phyloP scores from a whole-genome alignment of 768 basidiomycete species.

The Boletales sp. region DNA sequence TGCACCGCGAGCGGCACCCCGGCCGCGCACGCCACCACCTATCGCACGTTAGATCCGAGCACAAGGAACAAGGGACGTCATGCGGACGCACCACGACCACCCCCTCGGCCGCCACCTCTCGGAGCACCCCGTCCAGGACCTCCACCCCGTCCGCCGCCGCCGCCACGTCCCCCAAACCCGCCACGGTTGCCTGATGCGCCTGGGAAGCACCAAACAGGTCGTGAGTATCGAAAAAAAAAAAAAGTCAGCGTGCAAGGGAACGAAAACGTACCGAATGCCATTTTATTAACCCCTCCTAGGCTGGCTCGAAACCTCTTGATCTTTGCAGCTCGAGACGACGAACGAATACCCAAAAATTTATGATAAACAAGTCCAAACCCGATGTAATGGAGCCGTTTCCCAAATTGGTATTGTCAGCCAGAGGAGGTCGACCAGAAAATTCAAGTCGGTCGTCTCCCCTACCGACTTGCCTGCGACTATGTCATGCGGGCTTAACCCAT shows the following conservation, averaged over 20 bases:
- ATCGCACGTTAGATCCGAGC: slow-evolving; percentile 2
- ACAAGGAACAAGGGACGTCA: background rate
- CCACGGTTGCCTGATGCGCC: slow-evolving; percentile 75
- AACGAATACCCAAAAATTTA: background rate
- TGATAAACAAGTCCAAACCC: background rate
- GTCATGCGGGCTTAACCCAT: no score
- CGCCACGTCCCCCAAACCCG: slow-evolving; percentile 51
- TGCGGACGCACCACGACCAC: slow-evolving; percentile 34
- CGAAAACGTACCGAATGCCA: slow-evolving; percentile 34
- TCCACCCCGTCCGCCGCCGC: slow-evolving; percentile 37
- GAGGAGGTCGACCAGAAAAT: no score
- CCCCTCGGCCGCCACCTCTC: slow-evolving; percentile 39
- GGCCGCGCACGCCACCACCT: slow-evolving; percentile 14
- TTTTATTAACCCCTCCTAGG: slow-evolving; percentile 7
- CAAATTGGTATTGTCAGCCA: background rate
- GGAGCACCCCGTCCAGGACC: slow-evolving; percentile 37
- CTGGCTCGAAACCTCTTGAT: background rate
- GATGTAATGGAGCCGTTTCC: background rate
- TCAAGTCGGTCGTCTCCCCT: no score
- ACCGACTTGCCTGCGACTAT: no score
- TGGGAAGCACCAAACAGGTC: slow-evolving; percentile 10
- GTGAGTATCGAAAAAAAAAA: background rate
- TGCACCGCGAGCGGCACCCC: slow-evolving; percentile 20
- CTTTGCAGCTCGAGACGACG: background rate
- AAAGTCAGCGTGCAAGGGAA: background rate